A percentile compares a stretch with the other conserved stretches of the same genome.
phyloP scores from a whole-genome alignment of 2,329 filamentous ascomycete species.

The Claviceps monticola region DNA sequence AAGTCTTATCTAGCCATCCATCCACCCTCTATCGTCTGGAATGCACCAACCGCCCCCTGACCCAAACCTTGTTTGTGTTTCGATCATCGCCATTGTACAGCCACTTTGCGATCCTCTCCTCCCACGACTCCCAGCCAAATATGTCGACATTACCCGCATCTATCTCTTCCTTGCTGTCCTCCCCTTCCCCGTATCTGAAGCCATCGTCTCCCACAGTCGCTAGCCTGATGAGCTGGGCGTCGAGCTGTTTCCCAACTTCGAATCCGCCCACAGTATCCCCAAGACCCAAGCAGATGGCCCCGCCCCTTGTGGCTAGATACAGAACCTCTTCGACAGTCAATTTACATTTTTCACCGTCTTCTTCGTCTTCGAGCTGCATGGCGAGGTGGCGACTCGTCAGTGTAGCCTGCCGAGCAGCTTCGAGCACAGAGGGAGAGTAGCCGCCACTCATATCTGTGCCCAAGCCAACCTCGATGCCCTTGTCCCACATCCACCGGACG shows the following conservation, averaged over 20 bases:
- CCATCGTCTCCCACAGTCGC: constrained; percentile 30
- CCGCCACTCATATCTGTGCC: constrained; percentile 89
- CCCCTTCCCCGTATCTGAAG: constrained; percentile 11
- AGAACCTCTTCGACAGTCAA: constrained; percentile 76
- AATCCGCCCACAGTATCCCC: constrained; percentile 62
- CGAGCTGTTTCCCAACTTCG: constrained; percentile 76
- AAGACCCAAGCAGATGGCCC: constrained; percentile 68
- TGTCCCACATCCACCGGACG: constrained; percentile 60
- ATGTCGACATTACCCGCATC: constrained; percentile 61
- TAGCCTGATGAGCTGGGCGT: constrained; percentile 71
- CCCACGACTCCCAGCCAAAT: constrained; percentile 86
- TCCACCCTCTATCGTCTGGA: constrained; percentile 17
- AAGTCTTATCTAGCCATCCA: not conserved
- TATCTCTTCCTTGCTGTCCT: constrained; percentile 10
- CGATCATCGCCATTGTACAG: constrained; percentile 85
- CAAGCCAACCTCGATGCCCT: constrained; percentile 65
- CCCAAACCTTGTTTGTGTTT: constrained; percentile 83
- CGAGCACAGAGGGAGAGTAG: constrained; percentile 67
- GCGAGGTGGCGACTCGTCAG: constrained; percentile 63
- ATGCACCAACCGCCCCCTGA: constrained; percentile 72
- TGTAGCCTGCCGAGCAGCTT: constrained; percentile 68
- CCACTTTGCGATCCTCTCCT: constrained; percentile 84
- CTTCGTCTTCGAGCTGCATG: constrained; percentile 28
- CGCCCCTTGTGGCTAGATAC: constrained; percentile 77
- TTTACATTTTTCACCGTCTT: constrained; percentile 39